phyloP scores from a whole-genome alignment of 345 rosid species.

The Melaleuca quinquenervia region DNA sequence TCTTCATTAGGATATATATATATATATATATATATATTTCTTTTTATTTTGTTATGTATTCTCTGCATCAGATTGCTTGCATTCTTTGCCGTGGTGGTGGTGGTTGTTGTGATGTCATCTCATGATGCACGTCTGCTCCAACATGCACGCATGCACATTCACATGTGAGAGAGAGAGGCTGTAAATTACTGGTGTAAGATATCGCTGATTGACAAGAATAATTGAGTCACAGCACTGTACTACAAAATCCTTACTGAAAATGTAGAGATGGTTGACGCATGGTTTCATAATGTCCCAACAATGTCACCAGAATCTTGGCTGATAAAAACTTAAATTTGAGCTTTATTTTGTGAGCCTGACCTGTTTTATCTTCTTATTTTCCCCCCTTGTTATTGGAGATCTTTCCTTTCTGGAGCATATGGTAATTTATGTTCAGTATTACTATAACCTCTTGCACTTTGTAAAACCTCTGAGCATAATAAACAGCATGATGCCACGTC shows the following conservation, averaged over 20 bases:
- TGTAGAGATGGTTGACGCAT: neutral
- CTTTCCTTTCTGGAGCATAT: neutral
- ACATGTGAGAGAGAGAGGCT: neutral
- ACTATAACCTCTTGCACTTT: neutral
- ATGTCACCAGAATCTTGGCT: neutral
- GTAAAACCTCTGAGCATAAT: neutral
- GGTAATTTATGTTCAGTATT: neutral
- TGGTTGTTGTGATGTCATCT: neutral
- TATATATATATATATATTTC: too few species aligned
- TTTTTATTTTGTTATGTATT: neutral
- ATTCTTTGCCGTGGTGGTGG: neutral
- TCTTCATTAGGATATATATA: neutral
- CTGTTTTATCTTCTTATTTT: neutral
- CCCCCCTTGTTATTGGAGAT: neutral
- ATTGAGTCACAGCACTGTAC: neutral
- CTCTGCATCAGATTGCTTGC: neutral
- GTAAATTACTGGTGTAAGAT: neutral
- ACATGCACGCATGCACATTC: neutral
- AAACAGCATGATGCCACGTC: neutral
- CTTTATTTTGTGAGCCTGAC: neutral
- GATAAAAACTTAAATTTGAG: neutral
- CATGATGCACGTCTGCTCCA: neutral
- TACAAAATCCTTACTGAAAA: neutral
- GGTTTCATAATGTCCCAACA: neutral
- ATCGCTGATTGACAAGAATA: neutral